Evolutionary conservation across 371 early-diverging fungal genomes (phyloP).

Genomic region (Aphelidium insulamus): DNA sequence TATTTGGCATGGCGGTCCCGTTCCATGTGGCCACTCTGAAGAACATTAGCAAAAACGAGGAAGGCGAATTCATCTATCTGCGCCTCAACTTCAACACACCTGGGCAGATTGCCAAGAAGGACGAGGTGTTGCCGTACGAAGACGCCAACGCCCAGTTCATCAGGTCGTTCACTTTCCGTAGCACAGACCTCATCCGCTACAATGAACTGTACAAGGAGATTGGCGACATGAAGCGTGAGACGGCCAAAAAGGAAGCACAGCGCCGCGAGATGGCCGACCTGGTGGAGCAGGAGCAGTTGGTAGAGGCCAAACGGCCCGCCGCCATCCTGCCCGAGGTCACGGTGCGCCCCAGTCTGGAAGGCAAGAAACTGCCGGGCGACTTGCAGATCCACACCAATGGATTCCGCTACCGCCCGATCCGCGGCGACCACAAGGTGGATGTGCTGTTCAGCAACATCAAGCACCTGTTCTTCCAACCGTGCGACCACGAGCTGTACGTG

Average conservation of each 20-base stretch:
- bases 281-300: slow-evolving; percentile 76
- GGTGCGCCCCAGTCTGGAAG: slow-evolving; percentile 59
- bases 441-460: slow-evolving; percentile 94
- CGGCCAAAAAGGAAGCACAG: slow-evolving; percentile 72
- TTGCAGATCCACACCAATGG: slow-evolving; percentile 88
- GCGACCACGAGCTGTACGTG: slow-evolving; percentile 86
- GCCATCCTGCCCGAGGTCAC: slow-evolving; percentile 62
- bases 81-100: slow-evolving; percentile 94
- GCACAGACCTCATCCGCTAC: slow-evolving; percentile 59
- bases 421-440: slow-evolving; percentile 54
- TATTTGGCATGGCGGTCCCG: slow-evolving; percentile 93
- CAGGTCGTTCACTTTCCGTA: slow-evolving; percentile 70
- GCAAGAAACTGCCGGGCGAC: slow-evolving; percentile 74
- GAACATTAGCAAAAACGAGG: slow-evolving; percentile 84
- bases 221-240: slow-evolving; percentile 69
- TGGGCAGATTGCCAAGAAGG: slow-evolving; percentile 78
- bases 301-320: slow-evolving; percentile 54
- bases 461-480: slow-evolving; percentile 96
- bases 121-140: slow-evolving; percentile 61
- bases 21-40: slow-evolving; percentile 96
- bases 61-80: slow-evolving; percentile 79
- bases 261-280: slow-evolving; percentile 85
- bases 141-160: slow-evolving; percentile 76
- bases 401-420: slow-evolving; percentile 59
- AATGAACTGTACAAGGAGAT: slow-evolving; percentile 61